Evolutionary conservation across 164 flowering plant species (phyloP).

Genomic region (Cinnamomum micranthum): DNA sequence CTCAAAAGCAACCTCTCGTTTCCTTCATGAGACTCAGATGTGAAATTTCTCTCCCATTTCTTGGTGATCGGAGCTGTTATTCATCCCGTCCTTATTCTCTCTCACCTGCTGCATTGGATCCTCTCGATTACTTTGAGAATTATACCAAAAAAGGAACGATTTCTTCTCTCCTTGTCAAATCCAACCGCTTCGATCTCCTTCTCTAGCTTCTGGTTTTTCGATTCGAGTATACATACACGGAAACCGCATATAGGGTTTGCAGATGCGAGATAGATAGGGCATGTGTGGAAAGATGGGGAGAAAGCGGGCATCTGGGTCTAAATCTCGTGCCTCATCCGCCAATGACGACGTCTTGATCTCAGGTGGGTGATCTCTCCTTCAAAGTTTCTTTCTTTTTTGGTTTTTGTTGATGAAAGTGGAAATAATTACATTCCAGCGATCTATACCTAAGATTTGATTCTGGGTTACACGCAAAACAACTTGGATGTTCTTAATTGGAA

Average conservation of each 20-base stretch:
- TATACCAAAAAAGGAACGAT: no score
- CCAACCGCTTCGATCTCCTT: neutral
- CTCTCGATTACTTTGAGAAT: neutral
- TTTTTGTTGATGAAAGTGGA: no score
- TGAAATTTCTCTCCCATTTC: neutral
- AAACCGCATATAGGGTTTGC: neutral
- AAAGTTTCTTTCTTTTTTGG: no score
- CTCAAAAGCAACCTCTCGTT: no score
- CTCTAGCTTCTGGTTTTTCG: neutral
- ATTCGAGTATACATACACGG: neutral
- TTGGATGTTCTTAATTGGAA: no score
- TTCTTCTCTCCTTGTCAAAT: neutral
- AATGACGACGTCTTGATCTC: neutral
- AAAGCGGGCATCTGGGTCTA: neutral
- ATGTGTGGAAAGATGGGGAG: conserved; percentile 1
- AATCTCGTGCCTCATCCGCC: neutral
- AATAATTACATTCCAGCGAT: no score
- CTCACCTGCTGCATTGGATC: neutral
- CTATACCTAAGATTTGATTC: no score
- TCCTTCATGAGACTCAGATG: neutral
- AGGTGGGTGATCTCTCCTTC: neutral
- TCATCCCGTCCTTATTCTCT: neutral
- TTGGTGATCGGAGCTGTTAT: no score
- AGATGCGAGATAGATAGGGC: neutral
- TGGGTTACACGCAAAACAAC: no score